Evolutionary conservation across 2,329 filamentous ascomycete genomes (phyloP).

Genomic region (Xylaria polymorpha): DNA sequence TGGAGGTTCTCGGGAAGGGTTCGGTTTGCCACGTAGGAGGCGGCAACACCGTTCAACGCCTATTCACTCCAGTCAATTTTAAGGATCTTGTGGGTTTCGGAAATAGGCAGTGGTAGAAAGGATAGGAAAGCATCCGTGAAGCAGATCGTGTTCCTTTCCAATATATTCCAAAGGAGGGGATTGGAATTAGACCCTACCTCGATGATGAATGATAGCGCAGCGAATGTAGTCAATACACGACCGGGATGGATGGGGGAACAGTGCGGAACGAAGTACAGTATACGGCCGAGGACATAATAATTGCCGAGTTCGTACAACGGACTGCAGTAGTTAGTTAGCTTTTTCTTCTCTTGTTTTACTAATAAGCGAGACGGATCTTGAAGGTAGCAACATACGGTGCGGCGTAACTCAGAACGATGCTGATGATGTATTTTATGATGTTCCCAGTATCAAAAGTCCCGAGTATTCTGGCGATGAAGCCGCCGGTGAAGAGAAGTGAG

Average conservation of each 20-base stretch:
- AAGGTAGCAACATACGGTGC: constrained; percentile 48
- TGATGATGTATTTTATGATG: constrained; percentile 57
- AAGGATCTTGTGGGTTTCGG: background rate
- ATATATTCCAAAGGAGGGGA: background rate
- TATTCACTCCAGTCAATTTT: constrained; percentile 17
- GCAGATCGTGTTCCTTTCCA: background rate
- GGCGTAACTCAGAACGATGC: constrained; percentile 53
- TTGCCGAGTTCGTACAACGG: constrained; percentile 68
- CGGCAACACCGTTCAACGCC: constrained; percentile 60
- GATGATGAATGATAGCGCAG: constrained; percentile 58
- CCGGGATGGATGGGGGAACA: constrained; percentile 61
- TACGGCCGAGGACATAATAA: constrained; percentile 67
- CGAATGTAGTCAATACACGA: constrained; percentile 57
- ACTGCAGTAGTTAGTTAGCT: constrained; percentile 45
- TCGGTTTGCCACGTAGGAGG: constrained; percentile 60
- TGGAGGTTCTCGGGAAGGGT: constrained; percentile 54
- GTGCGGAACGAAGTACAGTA: constrained; percentile 69
- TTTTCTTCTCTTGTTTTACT: background rate
- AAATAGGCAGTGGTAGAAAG: background rate
- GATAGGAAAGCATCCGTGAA: too few species aligned
- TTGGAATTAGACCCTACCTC: constrained; percentile 48
- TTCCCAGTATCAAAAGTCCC: constrained; percentile 61
- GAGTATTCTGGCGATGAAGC: constrained; percentile 62
- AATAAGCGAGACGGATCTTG: background rate
- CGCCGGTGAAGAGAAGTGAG: constrained; percentile 64